Evolutionary conservation across 2,329 filamentous ascomycete species (phyloP).

Genomic region (Chaetomiaceae sp.): DNA sequence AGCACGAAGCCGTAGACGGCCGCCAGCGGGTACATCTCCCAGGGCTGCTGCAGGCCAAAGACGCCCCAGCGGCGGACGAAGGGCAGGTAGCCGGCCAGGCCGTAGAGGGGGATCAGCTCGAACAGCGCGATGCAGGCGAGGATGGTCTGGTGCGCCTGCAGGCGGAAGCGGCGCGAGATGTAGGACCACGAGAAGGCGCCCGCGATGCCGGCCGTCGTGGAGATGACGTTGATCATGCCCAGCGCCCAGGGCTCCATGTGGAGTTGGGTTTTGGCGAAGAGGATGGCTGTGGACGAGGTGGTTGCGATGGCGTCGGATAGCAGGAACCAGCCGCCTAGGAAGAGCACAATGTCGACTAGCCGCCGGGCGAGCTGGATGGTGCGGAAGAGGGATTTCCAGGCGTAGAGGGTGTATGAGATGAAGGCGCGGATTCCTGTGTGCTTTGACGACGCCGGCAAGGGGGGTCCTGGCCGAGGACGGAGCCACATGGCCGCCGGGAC

Average conservation of each 20-base stretch:
- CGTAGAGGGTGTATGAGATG: conserved; percentile 69
- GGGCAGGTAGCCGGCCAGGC: conserved; percentile 80
- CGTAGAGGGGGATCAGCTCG: conserved; percentile 88
- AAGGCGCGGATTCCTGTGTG: conserved; percentile 44
- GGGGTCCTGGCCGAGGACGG: conserved; percentile 81
- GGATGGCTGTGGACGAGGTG: conserved; percentile 85
- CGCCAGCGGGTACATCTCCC: conserved; percentile 94
- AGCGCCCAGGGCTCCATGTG: conserved; percentile 85
- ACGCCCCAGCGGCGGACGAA: conserved; percentile 69
- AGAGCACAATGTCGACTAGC: conserved; percentile 69
- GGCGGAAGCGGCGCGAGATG: conserved; percentile 63
- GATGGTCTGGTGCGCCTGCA: conserved; percentile 82
- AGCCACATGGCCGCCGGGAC: conserved; percentile 85
- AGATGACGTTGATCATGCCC: conserved; percentile 90
- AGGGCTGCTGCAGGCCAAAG: conserved; percentile 82
- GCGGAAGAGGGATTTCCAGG: conserved; percentile 80
- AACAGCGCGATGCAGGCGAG: conserved; percentile 87
- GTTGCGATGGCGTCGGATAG: conserved; percentile 92
- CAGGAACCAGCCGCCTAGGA: conserved; percentile 88
- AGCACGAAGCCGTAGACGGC: conserved; percentile 90
- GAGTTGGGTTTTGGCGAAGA: conserved; percentile 91
- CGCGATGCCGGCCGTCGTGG: conserved; percentile 74
- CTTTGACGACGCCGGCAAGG: conserved; percentile 48
- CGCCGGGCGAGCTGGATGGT: conserved; percentile 71
- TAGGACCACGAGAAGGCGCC: conserved; percentile 89